phyloP scores from a whole-genome alignment of 2,329 filamentous ascomycete species.

The Xylariaceae sp. region DNA sequence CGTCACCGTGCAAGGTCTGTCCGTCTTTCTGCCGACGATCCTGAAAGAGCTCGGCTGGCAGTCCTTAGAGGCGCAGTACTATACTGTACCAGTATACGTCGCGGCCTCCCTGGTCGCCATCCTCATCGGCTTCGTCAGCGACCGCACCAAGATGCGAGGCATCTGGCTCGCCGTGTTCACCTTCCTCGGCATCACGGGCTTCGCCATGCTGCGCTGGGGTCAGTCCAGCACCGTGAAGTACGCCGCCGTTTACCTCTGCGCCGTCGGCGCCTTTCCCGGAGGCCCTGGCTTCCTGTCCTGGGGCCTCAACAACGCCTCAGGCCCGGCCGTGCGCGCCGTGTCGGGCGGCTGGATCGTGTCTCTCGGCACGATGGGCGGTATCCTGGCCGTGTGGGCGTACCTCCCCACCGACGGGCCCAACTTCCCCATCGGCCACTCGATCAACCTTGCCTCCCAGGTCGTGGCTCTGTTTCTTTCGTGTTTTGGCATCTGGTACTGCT shows the following conservation, averaged over 20 bases:
- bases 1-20: slow-evolving; percentile 52
- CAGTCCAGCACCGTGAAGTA: slow-evolving; percentile 32
- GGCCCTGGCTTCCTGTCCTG: slow-evolving; percentile 55
- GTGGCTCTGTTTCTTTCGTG: slow-evolving; percentile 38
- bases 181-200: slow-evolving; percentile 43
- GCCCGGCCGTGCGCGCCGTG: slow-evolving; percentile 52
- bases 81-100: slow-evolving; percentile 41
- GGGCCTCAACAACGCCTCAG: slow-evolving; percentile 56
- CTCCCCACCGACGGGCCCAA: slow-evolving; percentile 39
- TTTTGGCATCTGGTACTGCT: slow-evolving; percentile 48
- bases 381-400: slow-evolving; percentile 55
- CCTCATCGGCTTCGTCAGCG: slow-evolving; percentile 33
- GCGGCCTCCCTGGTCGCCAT: slow-evolving; percentile 36
- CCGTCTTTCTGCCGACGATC: slow-evolving; percentile 47
- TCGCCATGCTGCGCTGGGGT: slow-evolving; percentile 46
- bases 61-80: slow-evolving; percentile 36
- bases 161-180: slow-evolving; percentile 36
- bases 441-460: slow-evolving; percentile 51
- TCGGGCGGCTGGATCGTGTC: slow-evolving; percentile 51
- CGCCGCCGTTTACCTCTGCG: slow-evolving; percentile 51
- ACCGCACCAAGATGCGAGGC: slow-evolving; percentile 38
- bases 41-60: slow-evolving; percentile 38
- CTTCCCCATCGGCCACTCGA: slow-evolving; percentile 48
- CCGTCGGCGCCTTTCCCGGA: slow-evolving; percentile 52
- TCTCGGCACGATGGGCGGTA: slow-evolving; percentile 52